phyloP scores from a whole-genome alignment of 768 basidiomycete genomes.

The Russula abietina region DNA sequence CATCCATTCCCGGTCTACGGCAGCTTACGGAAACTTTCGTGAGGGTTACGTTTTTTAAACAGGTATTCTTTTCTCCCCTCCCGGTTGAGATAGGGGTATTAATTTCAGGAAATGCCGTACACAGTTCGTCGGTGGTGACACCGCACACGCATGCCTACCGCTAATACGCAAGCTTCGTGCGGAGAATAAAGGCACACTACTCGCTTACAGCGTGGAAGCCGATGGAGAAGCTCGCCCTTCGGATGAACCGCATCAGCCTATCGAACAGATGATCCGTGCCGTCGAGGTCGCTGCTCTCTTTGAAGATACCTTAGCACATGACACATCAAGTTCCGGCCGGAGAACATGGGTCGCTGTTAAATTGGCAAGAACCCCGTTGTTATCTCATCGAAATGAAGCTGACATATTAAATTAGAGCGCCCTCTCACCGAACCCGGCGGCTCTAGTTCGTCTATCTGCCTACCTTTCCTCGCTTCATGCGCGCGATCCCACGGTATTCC shows the following conservation, averaged over 20 bases:
- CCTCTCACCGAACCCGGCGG: slow-evolving; percentile 54
- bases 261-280: slow-evolving; percentile 62
- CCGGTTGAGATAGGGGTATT: neutral
- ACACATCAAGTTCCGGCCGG: slow-evolving; percentile 33
- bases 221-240: slow-evolving; percentile 37
- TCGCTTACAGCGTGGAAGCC: slow-evolving; percentile 85
- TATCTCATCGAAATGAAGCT: neutral
- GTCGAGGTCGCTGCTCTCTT: slow-evolving; percentile 79
- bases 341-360: slow-evolving; percentile 85
- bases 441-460: slow-evolving; percentile 57
- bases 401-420: slow-evolving; percentile 45
- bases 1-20: slow-evolving; percentile 56
- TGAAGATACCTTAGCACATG: slow-evolving; percentile 43
- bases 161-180: slow-evolving; percentile 55
- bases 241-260: slow-evolving; percentile 45
- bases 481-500: slow-evolving; percentile 44
- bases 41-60: slow-evolving; percentile 77
- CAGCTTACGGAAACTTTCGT: slow-evolving; percentile 64
- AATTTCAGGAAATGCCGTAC: neutral
- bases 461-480: slow-evolving; percentile 40
- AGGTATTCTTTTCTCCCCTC: slow-evolving; percentile 40
- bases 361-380: slow-evolving; percentile 44
- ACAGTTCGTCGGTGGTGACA: slow-evolving; percentile 88
- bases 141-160: slow-evolving; percentile 60
- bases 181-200: slow-evolving; percentile 66